Percentiles rank a stretch among this genome's conserved stretches.
phyloP scores from a whole-genome alignment of 2,329 filamentous ascomycete genomes.

The Exophiala spinifera region DNA sequence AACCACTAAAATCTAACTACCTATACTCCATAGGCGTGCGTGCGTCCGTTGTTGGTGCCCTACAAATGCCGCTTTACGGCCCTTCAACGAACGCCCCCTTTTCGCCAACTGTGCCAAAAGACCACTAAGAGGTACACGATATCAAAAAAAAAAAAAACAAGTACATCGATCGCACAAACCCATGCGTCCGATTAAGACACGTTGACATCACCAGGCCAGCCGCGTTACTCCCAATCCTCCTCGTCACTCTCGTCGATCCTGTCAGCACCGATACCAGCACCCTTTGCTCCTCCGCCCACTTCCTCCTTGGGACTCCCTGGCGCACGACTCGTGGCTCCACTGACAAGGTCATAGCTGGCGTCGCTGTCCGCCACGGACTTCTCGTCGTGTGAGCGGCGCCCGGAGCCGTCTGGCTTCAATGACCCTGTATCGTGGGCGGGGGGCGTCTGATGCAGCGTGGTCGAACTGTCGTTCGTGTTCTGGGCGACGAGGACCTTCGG shows the following conservation, averaged over 20 bases:
- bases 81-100: no score
- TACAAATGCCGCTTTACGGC: no score
- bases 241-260: slow-evolving; percentile 51
- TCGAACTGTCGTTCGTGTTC: slow-evolving; percentile 22
- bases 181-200: no score
- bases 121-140: no score
- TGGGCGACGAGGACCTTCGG: slow-evolving; percentile 28
- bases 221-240: slow-evolving; percentile 40
- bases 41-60: no score
- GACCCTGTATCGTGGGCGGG: slow-evolving; percentile 29
- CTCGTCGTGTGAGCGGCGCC: slow-evolving; percentile 75
- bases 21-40: no score
- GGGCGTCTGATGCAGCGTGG: slow-evolving; percentile 29
- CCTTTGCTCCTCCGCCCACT: slow-evolving; percentile 26
- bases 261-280: slow-evolving; percentile 37
- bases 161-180: no score
- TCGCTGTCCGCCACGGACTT: slow-evolving; percentile 91
- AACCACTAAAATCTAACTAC: no score
- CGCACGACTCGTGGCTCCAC: slow-evolving; percentile 73
- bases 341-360: slow-evolving; percentile 92
- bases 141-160: no score
- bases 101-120: no score
- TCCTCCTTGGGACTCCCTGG: slow-evolving; percentile 62
- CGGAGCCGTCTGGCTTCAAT: slow-evolving; percentile 58
- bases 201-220: no score